Evolutionary conservation across 345 rosid species (phyloP), one percentile per base, ranked within the genome.

Genomic region (Fremontodendron californicum): DNA sequence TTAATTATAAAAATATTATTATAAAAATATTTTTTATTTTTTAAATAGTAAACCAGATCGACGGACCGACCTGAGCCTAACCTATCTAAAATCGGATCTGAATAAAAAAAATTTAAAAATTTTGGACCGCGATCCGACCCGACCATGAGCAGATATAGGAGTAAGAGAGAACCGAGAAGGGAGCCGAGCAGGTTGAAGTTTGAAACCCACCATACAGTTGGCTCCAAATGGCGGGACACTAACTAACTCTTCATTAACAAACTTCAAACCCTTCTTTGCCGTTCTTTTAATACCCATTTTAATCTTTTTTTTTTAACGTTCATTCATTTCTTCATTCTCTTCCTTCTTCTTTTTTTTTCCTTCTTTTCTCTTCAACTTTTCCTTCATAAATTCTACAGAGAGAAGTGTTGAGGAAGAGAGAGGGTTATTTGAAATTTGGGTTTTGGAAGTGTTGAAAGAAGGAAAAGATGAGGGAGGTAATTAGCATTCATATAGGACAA

Each of bases 401-500:
- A 48, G 4, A 19, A 23, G 0, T n/a, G n/a, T 51, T 3, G 52
- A 15, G 13, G 1, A 51, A 6, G 6, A 33, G 23, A 19, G 55
- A 51, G 23, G 55, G 18, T 19, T 51, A 9, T 51, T 51, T 51
- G 55, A 23, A 55, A 55, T 9, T 9, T 57, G 62, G 62, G 31
- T 61, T 33, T 29, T 31, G 40, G 15, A 61, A 13, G n/a, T n/a
- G 9, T 61, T 37, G 23, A 58, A 51, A 6, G 1, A 25, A 12
- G 64, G 3, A n/a, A 70, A 65, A 39, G 62, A 90, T 90, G 94
- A 90, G 94, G 69, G 92, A 90, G 46, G 73, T 89, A 4, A 88
- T 90, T 40, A 88, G 90, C 81, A 82, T 90, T 43, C 94, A 90
- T 77, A 88, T 90, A 52, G 94, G 91, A 5, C 94, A 90, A 67